Percentiles rank a stretch among this genome's conserved stretches.
phyloP scores from a whole-genome alignment of 2,329 filamentous ascomycete species.

The Sarocladium kiliense region DNA sequence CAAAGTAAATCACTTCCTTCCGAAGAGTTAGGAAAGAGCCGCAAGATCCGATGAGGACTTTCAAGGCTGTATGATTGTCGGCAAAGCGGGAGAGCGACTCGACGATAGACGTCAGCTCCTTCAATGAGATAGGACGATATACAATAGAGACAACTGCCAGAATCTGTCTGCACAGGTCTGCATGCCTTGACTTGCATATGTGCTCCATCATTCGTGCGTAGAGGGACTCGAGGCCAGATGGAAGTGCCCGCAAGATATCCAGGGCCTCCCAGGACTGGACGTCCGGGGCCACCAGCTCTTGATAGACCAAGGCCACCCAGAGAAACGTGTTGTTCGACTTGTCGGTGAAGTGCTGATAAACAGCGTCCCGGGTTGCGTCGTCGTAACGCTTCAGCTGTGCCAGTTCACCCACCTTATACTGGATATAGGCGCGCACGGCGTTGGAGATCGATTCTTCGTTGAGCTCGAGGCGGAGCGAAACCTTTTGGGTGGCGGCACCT shows the following conservation, averaged over 20 bases:
- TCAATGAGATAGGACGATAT: constrained; percentile 27
- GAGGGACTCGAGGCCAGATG: constrained; percentile 27
- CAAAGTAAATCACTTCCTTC: constrained; percentile 24
- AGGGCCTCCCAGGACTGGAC: constrained; percentile 6
- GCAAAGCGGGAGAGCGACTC: constrained; percentile 29
- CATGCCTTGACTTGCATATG: constrained; percentile 23
- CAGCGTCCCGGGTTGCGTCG: not conserved
- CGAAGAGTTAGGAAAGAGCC: constrained; percentile 34
- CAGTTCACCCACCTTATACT: constrained; percentile 25
- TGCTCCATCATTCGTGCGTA: constrained; percentile 33
- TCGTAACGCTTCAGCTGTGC: constrained; percentile 14
- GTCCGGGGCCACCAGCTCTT: constrained; percentile 17
- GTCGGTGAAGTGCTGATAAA: constrained; percentile 14
- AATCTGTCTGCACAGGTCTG: constrained; percentile 25
- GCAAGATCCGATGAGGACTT: constrained; percentile 26
- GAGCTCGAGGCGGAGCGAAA: constrained; percentile 29
- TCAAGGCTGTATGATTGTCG: constrained; percentile 22
- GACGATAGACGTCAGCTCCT: constrained; percentile 21
- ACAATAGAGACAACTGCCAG: not conserved
- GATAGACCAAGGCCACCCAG: no score
- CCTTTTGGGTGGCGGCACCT: constrained; percentile 12
- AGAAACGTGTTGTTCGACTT: constrained; percentile 33
- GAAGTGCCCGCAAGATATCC: constrained; percentile 21
- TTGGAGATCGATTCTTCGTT: constrained; percentile 26
- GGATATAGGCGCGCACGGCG: constrained; percentile 33